Evolutionary conservation across 148 eudicot genomes (phyloP), one percentile per base, ranked within the genome.

Genomic region (Silene conica): DNA sequence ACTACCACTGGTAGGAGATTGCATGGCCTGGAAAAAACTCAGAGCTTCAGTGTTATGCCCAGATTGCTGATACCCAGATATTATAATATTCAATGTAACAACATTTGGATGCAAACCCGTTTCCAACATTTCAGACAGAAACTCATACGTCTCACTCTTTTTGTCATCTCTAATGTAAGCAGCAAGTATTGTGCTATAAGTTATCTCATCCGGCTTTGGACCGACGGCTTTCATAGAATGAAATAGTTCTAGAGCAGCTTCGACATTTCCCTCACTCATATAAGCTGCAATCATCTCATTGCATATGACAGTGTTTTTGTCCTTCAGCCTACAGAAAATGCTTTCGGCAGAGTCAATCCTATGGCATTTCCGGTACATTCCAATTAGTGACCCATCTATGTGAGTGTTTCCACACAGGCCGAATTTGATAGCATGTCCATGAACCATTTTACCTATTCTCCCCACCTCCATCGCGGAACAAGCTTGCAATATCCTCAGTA

Each of bases 231-330:
- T 74, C 89, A 88, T 84, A 21, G 61, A 75, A 13, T 63, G 66
- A 64, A 81, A 58, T 57, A 82, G 80, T 65, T 34, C 70, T 34
- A 80, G 63, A 23, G 84, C 87, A 8, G 70, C 45, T 31, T 74
- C 80, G 34, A 78, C 45, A 54, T 81, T 76, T 67, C 86, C 84
- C 23, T 77, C 86, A 69, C 81, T 82, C 48, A 64, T 72, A 78
- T 82, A 83, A 77, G 82, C 86, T 71, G 86, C 91, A 23, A 85
- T 74, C 87, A 87, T 85, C 81, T 82, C 91, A 62, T 87, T 87
- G 80, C 87, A 87, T 63, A 87, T 18, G 31, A 80, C 73, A 59
- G 80, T 73, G 66, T 76, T 85, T 68, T 84, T 87, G 67, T 78
- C 56, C 74, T 77, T 67, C 50, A 77, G 57, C 48, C 69, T 72